Percentiles rank a stretch among this genome's conserved stretches.
phyloP scores from a whole-genome alignment of 495 filamentous ascomycete genomes.

The Zalerion maritima region DNA sequence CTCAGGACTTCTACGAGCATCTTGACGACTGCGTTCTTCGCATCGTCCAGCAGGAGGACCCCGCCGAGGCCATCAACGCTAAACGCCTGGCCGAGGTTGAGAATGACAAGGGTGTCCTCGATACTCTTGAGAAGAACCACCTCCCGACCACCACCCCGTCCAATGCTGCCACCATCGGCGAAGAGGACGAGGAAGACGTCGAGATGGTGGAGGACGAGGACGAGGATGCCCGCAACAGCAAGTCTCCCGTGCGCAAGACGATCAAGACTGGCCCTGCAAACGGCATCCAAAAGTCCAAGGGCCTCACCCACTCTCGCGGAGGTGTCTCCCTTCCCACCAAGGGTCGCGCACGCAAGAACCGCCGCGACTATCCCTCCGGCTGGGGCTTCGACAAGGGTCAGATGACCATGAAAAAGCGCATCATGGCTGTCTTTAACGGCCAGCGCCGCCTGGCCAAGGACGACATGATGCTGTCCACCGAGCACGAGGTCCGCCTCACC shows the following conservation, averaged over 20 bases:
- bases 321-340: slow-evolving; percentile 46
- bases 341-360: slow-evolving; percentile 56
- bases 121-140: slow-evolving; percentile 71
- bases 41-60: slow-evolving; percentile 94
- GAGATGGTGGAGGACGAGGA: slow-evolving; percentile 43
- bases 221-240: slow-evolving; percentile 23
- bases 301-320: slow-evolving; percentile 46
- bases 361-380: slow-evolving; percentile 77
- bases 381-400: slow-evolving; percentile 85
- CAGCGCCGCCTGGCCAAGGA: slow-evolving; percentile 83
- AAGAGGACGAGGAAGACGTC: slow-evolving; percentile 53
- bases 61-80: slow-evolving; percentile 91
- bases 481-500: slow-evolving; percentile 82
- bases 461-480: slow-evolving; percentile 95
- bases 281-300: slow-evolving; percentile 39
- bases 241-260: slow-evolving; percentile 13
- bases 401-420: slow-evolving; percentile 97
- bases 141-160: slow-evolving; percentile 45
- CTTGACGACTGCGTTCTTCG: slow-evolving; percentile 95
- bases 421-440: slow-evolving; percentile 86
- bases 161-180: slow-evolving; percentile 27
- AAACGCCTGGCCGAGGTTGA: slow-evolving; percentile 67
- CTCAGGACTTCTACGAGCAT: slow-evolving; percentile 98
- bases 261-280: slow-evolving; percentile 28
- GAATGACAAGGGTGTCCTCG: slow-evolving; percentile 64